Evolutionary conservation across 2,329 filamentous ascomycete species (phyloP).

Genomic region (Metarhizium brunneum): DNA sequence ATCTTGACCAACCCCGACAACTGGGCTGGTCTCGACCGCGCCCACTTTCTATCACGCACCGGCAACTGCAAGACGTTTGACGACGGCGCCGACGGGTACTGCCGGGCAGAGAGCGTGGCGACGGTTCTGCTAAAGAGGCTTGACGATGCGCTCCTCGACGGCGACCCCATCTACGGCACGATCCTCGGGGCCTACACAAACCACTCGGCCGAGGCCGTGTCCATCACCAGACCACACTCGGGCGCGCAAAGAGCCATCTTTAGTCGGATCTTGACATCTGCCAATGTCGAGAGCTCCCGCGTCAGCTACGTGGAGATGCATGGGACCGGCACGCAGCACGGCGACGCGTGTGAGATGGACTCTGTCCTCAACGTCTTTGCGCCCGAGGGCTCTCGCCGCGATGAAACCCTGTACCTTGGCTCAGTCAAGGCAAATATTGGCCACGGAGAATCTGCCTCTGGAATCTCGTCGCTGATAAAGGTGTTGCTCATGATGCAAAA

Average conservation of each 20-base stretch:
- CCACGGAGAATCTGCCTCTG: conserved; percentile 35
- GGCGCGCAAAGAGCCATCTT: conserved; percentile 64
- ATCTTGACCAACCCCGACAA: conserved; percentile 73
- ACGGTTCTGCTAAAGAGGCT: conserved; percentile 70
- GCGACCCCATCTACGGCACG: conserved; percentile 69
- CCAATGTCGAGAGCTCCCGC: conserved; percentile 59
- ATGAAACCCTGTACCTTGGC: conserved; percentile 50
- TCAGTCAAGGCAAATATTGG: conserved; percentile 49
- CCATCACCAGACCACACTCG: conserved; percentile 75
- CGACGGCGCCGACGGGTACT: conserved; percentile 72
- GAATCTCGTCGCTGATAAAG: conserved; percentile 35
- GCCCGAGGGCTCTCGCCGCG: conserved; percentile 23
- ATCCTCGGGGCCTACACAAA: conserved; percentile 68
- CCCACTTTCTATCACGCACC: conserved; percentile 57
- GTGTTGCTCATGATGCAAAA: conserved; percentile 39
- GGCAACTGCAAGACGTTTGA: conserved; percentile 62
- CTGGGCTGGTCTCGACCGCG: conserved; percentile 65
- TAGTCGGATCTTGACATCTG: conserved; percentile 58
- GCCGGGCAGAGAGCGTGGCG: conserved; percentile 66
- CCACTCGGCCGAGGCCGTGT: conserved; percentile 71
- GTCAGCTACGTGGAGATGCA: conserved; percentile 87
- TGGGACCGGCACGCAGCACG: conserved; percentile 81
- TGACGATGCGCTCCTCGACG: conserved; percentile 66
- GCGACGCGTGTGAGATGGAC: conserved; percentile 74
- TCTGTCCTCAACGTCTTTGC: conserved; percentile 57